These are phyloP conservation scores for Solanum sejunctum DNA, from an alignment of 257 asterid genomes.

Conservation along the genomic window DNA sequence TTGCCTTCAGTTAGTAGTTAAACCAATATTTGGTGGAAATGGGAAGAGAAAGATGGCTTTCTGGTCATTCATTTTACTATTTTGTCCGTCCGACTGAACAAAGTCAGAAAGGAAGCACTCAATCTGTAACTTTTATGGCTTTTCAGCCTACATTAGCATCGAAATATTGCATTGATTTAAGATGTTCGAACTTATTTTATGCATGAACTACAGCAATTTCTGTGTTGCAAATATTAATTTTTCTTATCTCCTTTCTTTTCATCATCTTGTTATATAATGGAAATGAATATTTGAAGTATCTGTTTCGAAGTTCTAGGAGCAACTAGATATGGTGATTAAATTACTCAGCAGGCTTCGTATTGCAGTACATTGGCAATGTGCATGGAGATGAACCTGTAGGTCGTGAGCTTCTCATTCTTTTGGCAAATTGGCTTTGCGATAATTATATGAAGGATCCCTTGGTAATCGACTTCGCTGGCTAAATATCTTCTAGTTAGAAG, in stretches of 20 bases:
- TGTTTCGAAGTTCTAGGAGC: neutral
- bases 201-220: neutral
- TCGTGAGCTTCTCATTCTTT: conserved; percentile 79
- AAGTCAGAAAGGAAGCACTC: neutral
- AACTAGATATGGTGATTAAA: conserved; percentile 11
- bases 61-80: neutral
- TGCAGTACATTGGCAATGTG: conserved; percentile 90
- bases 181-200: neutral
- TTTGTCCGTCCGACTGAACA: neutral
- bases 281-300: neutral
- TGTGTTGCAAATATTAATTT: neutral
- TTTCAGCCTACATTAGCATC: neutral
- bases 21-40: neutral
- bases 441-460: conserved; percentile 73
- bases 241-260: neutral
- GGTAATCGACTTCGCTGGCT: conserved; percentile 33
- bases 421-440: conserved; percentile 87
- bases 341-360: conserved; percentile 15
- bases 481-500: neutral
- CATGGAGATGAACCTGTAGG: conserved; percentile 99
- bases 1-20: neutral
- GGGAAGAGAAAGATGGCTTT: neutral
- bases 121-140: neutral
- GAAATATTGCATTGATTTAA: neutral
- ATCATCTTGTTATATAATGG: neutral